These are phyloP conservation scores for Apodospora peruviana DNA, from an alignment of 495 filamentous ascomycete species.

Conservation along the genomic window DNA sequence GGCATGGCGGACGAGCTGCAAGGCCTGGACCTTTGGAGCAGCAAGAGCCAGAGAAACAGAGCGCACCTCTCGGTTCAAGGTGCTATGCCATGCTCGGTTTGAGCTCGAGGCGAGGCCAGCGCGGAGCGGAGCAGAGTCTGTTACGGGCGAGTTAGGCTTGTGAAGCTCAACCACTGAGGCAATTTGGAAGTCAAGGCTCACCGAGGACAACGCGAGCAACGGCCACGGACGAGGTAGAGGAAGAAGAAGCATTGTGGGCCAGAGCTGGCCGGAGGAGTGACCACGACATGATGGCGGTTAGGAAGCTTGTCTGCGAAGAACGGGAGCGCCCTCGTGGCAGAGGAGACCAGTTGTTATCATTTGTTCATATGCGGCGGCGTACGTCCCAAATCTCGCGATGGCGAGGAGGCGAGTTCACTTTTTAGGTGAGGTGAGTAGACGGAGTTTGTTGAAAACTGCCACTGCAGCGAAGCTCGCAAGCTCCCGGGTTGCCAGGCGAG, in stretches of 20 bases:
- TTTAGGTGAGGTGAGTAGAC: background rate
- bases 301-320: constrained; percentile 9
- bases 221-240: constrained; percentile 3
- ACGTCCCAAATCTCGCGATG: background rate
- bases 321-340: constrained; percentile 17
- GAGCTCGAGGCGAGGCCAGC: constrained; percentile 17
- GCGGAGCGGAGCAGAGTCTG: constrained; percentile 11
- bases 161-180: background rate
- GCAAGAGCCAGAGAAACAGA: constrained; percentile 17
- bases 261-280: constrained; percentile 19
- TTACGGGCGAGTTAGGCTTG: constrained; percentile 1
- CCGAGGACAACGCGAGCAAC: constrained; percentile 13
- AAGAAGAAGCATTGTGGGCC: constrained; percentile 17
- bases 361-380: constrained; percentile 12
- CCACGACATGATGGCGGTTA: constrained; percentile 21
- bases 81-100: constrained; percentile 26
- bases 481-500: too few species aligned
- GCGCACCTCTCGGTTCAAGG: constrained; percentile 7
- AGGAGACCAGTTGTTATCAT: constrained; percentile 14
- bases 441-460: background rate
- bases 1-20: constrained; percentile 29
- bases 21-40: constrained; percentile 8
- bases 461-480: too few species aligned
- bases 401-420: background rate
- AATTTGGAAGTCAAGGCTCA: constrained; percentile 8